Evolutionary conservation across 2,329 filamentous ascomycete genomes (phyloP).

Genomic region (Ophiostoma pallidulum): DNA sequence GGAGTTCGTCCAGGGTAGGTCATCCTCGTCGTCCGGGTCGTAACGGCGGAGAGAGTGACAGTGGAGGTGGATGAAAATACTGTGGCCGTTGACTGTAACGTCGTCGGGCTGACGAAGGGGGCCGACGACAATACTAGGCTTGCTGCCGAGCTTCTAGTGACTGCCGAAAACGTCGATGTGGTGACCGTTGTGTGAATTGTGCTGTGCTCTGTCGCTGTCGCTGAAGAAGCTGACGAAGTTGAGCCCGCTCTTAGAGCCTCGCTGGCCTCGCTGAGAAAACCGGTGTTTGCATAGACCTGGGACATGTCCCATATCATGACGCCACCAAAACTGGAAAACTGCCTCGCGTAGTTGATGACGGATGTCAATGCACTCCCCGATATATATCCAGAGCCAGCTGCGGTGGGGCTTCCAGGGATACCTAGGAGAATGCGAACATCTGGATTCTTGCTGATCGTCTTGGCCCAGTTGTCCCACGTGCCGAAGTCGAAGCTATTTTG

Average conservation of each 20-base stretch:
- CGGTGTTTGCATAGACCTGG: conserved; percentile 48
- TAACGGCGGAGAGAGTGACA: conserved; percentile 17
- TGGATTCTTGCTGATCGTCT: conserved; percentile 44
- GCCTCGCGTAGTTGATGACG: conserved; percentile 44
- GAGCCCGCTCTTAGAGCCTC: conserved; percentile 25
- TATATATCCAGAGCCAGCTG: conserved; percentile 48
- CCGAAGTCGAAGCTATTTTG: conserved; percentile 52
- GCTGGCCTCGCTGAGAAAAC: conserved; percentile 41
- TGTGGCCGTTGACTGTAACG: conserved; percentile 16
- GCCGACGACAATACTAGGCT: neutral
- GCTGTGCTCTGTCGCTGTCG: conserved; percentile 6
- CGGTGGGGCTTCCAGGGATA: conserved; percentile 41
- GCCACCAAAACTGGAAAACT: conserved; percentile 53
- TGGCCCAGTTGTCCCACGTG: conserved; percentile 58
- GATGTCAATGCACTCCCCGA: conserved; percentile 34
- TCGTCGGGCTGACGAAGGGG: neutral
- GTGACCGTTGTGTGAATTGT: conserved; percentile 9
- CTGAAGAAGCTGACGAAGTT: conserved; percentile 6
- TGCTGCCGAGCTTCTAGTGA: neutral
- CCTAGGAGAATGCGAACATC: conserved; percentile 54
- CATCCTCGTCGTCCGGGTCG: conserved; percentile 5
- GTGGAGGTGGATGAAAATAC: conserved; percentile 16
- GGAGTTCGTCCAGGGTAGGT: neutral
- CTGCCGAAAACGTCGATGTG: neutral
- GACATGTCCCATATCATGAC: conserved; percentile 62